phyloP scores from a whole-genome alignment of 345 rosid genomes.

The Passiflora organensis region DNA sequence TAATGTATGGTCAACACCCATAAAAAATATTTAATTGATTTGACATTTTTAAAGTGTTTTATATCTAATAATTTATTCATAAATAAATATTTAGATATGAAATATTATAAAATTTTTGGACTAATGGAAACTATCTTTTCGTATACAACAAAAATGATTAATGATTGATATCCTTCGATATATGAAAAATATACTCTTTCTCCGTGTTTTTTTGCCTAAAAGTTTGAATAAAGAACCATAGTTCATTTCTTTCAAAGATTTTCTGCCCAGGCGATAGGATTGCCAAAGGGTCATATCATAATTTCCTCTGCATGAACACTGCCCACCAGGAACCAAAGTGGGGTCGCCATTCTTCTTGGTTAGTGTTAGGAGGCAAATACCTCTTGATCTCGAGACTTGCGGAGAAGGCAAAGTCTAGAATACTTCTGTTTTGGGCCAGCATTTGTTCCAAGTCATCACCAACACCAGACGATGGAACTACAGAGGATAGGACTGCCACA shows the following conservation, averaged over 20 bases:
- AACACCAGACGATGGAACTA: slow-evolving; percentile 59
- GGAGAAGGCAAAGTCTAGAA: slow-evolving; percentile 41
- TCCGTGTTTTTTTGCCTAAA: too few relatives aligned
- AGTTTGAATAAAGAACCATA: too few relatives aligned
- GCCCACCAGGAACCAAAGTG: slow-evolving; percentile 80
- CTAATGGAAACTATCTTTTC: too few relatives aligned
- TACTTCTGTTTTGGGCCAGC: slow-evolving; percentile 48
- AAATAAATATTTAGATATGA: too few relatives aligned
- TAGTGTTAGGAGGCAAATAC: slow-evolving; percentile 66
- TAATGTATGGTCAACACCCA: too few relatives aligned
- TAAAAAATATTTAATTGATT: too few relatives aligned
- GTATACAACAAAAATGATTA: too few relatives aligned
- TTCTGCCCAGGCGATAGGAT: slow-evolving; percentile 87
- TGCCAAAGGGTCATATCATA: slow-evolving; percentile 66
- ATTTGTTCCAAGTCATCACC: slow-evolving; percentile 49
- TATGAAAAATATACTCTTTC: too few relatives aligned
- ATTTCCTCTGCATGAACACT: slow-evolving; percentile 53
- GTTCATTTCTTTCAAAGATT: slow-evolving; percentile 54
- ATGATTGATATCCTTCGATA: too few relatives aligned
- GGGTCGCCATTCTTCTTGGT: slow-evolving; percentile 63
- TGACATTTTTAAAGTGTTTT: too few relatives aligned
- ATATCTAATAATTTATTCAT: too few relatives aligned
- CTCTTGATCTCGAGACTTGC: slow-evolving; percentile 51
- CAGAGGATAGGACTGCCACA: slow-evolving; percentile 76
- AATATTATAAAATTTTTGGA: too few relatives aligned